Percentiles rank a stretch among this genome's conserved stretches.
phyloP scores from a whole-genome alignment of 768 basidiomycete genomes.

The Galerina sulciceps region DNA sequence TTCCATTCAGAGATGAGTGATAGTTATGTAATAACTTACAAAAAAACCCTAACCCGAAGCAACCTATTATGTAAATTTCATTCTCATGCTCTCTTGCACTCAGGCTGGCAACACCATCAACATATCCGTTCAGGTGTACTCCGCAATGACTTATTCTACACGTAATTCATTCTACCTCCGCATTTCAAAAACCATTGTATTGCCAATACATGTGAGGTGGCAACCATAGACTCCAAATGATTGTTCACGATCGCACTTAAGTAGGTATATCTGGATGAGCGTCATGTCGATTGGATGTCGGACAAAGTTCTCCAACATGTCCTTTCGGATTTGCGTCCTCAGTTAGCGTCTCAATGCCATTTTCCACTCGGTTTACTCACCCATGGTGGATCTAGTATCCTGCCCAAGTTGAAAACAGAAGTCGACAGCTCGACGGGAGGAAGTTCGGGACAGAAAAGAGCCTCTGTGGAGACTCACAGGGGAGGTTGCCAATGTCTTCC shows the following conservation, averaged over 20 bases:
- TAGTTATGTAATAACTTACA: no score
- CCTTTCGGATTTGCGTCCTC: constrained; percentile 75
- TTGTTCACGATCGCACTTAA: constrained; percentile 8
- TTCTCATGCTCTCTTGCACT: no score
- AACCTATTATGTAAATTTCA: no score
- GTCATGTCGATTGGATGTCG: constrained; percentile 91
- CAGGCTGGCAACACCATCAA: no score
- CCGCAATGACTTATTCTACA: constrained; percentile 65
- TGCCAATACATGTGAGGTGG: constrained; percentile 76
- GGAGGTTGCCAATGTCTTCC: constrained; percentile 59
- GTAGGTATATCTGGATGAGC: constrained; percentile 86
- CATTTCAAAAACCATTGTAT: constrained; percentile 68
- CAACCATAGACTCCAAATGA: neutral
- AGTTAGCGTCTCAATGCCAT: constrained; percentile 40
- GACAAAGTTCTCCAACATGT: constrained; percentile 81
- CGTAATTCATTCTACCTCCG: constrained; percentile 86
- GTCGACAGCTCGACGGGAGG: constrained; percentile 45
- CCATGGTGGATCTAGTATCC: constrained; percentile 45
- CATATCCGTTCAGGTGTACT: neutral
- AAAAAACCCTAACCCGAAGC: no score
- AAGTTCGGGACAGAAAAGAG: constrained; percentile 58
- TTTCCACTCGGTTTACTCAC: neutral
- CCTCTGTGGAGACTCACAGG: constrained; percentile 81
- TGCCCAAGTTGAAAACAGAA: constrained; percentile 70
- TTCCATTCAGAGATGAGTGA: neutral